Base-by-base conservation (phyloP, 148 eudicot species). In the Rhododendron ovatum region DNA sequence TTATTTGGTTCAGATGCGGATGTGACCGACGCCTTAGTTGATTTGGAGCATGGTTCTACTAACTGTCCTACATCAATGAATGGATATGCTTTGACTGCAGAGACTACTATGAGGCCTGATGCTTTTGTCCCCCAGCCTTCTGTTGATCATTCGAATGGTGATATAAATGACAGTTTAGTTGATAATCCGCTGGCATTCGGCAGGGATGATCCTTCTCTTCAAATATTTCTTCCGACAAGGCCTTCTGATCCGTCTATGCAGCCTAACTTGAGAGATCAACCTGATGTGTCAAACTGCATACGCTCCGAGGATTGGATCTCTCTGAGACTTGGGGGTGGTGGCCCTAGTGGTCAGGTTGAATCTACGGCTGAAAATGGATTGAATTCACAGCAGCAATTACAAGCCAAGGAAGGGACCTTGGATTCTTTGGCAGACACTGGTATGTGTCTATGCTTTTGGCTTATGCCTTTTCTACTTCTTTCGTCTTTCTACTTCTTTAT, bases 131-230 rank as follows among this genome's bases (percentile, higher is more conserved):
- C 93, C 14, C 89, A 89, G 50, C 84, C 95, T 81, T 90, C 92
- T 14, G 83, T 82, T 53, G 86, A 89, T 77, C 94, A 76, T 80
- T 74, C 87, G 67, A 91, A 89, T 86, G 88, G 88, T 87, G 94
- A 93, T 83, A 78, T 90, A n/a, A 88, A 91, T 88, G 92, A 90
- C 79, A 89, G 93, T 83, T 89, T 94, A 87, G 92, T 93, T 73
- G 89, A 92, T 89, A 95, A 95, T 87, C 98, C 95, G 51, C 71
- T 95, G 88, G 95, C 95, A 77, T 95, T 92, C 85, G 90, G 93
- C 75, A 93, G 92, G 77, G 92, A 94, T 86, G 99, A 97, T 88
- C 99, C 98, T n/a, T 89, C 98, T 53, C 98, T 97, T 86, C 98
- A 95, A 80, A 87, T 95, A 85, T 97, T 97, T 92, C 98, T 97